These are phyloP conservation scores for Globisporangium carolinianum DNA, from an alignment of 352 stramenopile species.

Conservation along the genomic window DNA sequence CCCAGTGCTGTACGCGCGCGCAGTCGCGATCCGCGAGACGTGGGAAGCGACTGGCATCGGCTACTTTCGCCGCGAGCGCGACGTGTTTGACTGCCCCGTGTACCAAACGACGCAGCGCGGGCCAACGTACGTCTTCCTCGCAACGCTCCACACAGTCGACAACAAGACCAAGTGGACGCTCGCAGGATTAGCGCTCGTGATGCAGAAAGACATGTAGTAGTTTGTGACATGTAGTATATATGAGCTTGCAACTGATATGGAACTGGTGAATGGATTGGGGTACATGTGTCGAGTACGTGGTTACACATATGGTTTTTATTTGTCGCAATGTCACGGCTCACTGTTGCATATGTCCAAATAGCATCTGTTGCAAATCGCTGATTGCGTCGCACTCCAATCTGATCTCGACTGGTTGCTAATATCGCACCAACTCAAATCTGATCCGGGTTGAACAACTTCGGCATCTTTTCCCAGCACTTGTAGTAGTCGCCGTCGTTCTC, in stretches of 20 bases:
- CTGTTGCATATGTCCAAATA: neutral
- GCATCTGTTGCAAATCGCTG: no score
- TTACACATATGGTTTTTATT: neutral
- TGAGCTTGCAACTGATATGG: no score
- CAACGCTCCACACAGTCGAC: conserved; percentile 86
- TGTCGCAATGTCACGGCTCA: no score
- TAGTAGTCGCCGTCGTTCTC: conserved; percentile 90
- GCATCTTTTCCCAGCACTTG: conserved; percentile 92
- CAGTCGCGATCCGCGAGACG: conserved; percentile 81
- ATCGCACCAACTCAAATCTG: conserved; percentile 5
- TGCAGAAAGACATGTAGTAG: conserved; percentile 79
- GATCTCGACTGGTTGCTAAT: no score
- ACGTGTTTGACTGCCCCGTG: conserved; percentile 93
- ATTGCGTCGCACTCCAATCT: no score
- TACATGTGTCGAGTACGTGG: neutral
- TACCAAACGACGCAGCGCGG: conserved; percentile 95
- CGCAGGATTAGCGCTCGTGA: conserved; percentile 88
- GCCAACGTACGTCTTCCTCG: conserved; percentile 96
- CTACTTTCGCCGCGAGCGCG: conserved; percentile 84
- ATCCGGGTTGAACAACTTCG: conserved; percentile 78
- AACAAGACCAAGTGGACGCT: conserved; percentile 90
- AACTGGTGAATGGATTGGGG: no score
- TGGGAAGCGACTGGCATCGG: conserved; percentile 95
- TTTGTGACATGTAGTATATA: no score
- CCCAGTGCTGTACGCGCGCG: conserved; percentile 92